Conservation (phyloP, 139 green algal species). For the Picochlorum sp. region DNA sequence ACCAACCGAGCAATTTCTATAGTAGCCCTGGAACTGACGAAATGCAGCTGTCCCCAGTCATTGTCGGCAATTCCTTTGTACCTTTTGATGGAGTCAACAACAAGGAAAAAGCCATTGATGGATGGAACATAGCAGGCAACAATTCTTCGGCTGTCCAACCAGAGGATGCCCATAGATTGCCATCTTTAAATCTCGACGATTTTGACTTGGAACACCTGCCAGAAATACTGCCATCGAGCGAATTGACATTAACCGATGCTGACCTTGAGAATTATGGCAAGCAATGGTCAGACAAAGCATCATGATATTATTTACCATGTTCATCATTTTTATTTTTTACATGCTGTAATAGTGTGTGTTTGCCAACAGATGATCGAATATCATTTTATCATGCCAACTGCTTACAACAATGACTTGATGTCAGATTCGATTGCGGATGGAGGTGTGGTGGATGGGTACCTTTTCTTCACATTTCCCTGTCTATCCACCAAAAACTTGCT, state of each 20-base stretch:
- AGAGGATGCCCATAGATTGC: background rate
- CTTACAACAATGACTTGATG: slow-evolving; percentile 23
- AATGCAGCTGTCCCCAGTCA: background rate
- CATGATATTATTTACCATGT: background rate
- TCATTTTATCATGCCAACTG: background rate
- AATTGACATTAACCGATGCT: background rate
- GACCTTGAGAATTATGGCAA: background rate
- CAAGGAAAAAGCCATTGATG: background rate
- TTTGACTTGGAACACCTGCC: slow-evolving; percentile 2
- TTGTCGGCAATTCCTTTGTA: slow-evolving; percentile 3
- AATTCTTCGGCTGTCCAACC: background rate
- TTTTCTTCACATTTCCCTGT: slow-evolving; percentile 20
- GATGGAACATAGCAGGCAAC: background rate
- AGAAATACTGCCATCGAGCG: background rate
- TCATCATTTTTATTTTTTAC: background rate
- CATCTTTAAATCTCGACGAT: slow-evolving; percentile 5
- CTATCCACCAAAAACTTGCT: slow-evolving; percentile 22
- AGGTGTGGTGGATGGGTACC: slow-evolving; percentile 11
- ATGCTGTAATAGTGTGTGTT: background rate
- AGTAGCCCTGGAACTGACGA: background rate
- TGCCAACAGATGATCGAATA: background rate
- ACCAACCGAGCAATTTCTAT: background rate
- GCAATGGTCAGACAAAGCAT: background rate
- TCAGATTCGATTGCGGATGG: slow-evolving; percentile 26
- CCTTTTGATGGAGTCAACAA: background rate